Base-by-base conservation (phyloP, 2,329 filamentous ascomycete genomes). In the Xylariaceae sp. region DNA sequence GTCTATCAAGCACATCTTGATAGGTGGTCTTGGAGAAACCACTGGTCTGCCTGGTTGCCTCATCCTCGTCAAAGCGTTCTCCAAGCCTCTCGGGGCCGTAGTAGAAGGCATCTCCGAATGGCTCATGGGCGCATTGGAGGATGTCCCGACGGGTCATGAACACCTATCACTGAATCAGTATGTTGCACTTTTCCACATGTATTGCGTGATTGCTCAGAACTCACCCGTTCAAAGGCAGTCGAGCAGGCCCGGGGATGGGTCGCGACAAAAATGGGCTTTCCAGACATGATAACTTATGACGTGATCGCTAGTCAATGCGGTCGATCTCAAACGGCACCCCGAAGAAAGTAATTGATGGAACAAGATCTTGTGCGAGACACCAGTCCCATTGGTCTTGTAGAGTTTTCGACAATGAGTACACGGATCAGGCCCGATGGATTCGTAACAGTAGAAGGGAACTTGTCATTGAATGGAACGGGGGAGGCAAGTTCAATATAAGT, bases 21-120 rank as follows among this genome's bases (percentile, higher is more conserved):
- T 83, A 95, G 2, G 88, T 94, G 58, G 81, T 83, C 44, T 85
- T 67, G 39, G 76, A 71, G 62, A 88, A 89, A 47, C 87, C 87
- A 57, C 82, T 87, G 61, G 78, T 71, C 48, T 74, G 62, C 51
- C 83, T 75, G 32, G 71, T 68, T 38, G 71, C 69, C 45, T 70
- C 69, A 57, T 96, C 88, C 40, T 86, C 68, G 63, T 85, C 85
- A 66, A 89, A 99, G 62, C 94, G 83, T 45, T 81, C 74, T 63
- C 87, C 85, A 60, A 97, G 78, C 60, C 89, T 81, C 73, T 99
- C 94, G 6, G 92, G 91, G 45, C 94, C 92, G 66, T 87, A 97
- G 74, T 97, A 97, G 67, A 92, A 97, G 53, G 91, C 88, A 71
- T 97, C 94, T 47, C 92, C 92, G 71, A 97, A 97, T 5, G 94